Evolutionary conservation across 1,139 yeast species (phyloP).

Genomic region (Barnettozyma hawaiiensis): DNA sequence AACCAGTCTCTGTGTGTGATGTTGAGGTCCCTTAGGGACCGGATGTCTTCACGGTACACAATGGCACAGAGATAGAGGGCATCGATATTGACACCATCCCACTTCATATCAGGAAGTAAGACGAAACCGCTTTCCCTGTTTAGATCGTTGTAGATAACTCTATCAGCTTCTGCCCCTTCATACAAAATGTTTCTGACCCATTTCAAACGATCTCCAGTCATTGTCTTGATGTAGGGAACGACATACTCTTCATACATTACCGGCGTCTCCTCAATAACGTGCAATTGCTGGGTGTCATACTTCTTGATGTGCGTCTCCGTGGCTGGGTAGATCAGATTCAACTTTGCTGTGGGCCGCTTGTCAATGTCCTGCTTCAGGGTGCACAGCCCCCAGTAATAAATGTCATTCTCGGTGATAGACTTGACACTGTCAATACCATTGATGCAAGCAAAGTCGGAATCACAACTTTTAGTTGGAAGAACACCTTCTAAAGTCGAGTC

Average conservation of each 20-base stretch:
- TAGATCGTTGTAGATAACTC: constrained; percentile 59
- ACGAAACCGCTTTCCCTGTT: constrained; percentile 54
- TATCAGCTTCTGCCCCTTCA: constrained; percentile 80
- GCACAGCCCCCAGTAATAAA: constrained; percentile 76
- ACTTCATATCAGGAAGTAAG: constrained; percentile 78
- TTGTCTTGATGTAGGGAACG: constrained; percentile 68
- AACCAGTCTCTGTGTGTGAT: constrained; percentile 55
- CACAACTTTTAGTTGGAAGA: constrained; percentile 25
- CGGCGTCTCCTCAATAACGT: constrained; percentile 75
- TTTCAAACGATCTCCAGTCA: constrained; percentile 71
- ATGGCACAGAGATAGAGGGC: constrained; percentile 75
- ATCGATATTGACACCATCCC: constrained; percentile 76
- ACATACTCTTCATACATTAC: constrained; percentile 58
- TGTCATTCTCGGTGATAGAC: constrained; percentile 64
- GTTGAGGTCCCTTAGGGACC: constrained; percentile 70
- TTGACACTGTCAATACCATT: constrained; percentile 33
- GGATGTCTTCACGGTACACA: constrained; percentile 64
- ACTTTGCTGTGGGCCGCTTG: constrained; percentile 55
- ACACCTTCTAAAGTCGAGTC: constrained; percentile 12
- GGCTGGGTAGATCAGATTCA: constrained; percentile 85
- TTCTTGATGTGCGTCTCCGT: constrained; percentile 79
- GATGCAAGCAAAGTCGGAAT: constrained; percentile 10
- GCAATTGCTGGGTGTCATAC: constrained; percentile 51
- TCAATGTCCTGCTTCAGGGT: constrained; percentile 44
- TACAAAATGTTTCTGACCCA: constrained; percentile 89